Evolutionary conservation across 2,329 filamentous ascomycete species (phyloP).

Genomic region (Fusarium subtropicale): DNA sequence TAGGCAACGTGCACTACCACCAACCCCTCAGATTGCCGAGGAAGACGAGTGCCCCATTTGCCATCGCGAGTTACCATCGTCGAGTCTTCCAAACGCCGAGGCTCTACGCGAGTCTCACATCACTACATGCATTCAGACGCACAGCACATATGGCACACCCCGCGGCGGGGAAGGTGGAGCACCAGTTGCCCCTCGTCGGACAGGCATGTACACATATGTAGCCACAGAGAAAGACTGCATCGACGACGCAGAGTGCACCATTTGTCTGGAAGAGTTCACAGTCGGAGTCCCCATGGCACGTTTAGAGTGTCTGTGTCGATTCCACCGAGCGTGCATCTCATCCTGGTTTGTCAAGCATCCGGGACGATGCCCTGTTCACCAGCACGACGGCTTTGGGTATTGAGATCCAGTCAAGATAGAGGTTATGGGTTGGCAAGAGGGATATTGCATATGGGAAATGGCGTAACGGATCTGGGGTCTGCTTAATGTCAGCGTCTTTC

Average conservation of each 20-base stretch:
- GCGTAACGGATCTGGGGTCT: conserved; percentile 28
- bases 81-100: conserved; percentile 65
- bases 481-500: conserved; percentile 28
- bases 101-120: conserved; percentile 69
- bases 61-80: conserved; percentile 74
- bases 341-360: conserved; percentile 73
- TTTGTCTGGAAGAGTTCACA: conserved; percentile 74
- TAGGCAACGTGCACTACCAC: conserved; percentile 55
- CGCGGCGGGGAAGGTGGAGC: conserved; percentile 44
- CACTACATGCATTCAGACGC: conserved; percentile 65
- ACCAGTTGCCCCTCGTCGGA: conserved; percentile 58
- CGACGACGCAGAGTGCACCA: conserved; percentile 75
- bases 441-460: conserved; percentile 40
- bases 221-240: conserved; percentile 77
- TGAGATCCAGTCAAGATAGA: conserved; percentile 38
- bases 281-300: conserved; percentile 72
- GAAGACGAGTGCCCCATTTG: conserved; percentile 86
- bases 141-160: conserved; percentile 62
- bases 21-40: conserved; percentile 68
- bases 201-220: conserved; percentile 72
- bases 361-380: conserved; percentile 73
- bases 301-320: conserved; percentile 74
- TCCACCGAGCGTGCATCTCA: conserved; percentile 70
- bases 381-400: conserved; percentile 71
- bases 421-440: neutral